These are phyloP conservation scores for Pseudonitzschia pungens DNA, from an alignment of 108 stramenopile genomes.

Conservation along the genomic window DNA sequence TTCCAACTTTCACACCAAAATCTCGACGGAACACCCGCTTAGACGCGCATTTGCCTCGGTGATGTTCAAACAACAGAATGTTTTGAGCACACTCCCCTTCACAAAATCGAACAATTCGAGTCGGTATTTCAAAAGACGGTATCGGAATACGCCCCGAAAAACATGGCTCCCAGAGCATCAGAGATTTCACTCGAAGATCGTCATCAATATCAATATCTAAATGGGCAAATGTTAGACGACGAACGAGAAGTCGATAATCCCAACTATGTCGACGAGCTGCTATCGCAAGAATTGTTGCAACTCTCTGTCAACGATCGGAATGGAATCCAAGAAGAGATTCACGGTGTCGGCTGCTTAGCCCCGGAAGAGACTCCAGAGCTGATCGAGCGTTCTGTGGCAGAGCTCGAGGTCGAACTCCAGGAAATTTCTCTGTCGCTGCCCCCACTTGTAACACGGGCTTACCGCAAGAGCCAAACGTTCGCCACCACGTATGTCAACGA, in stretches of 20 bases:
- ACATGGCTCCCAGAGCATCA: no score
- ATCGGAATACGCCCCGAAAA: no score
- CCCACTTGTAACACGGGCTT: neutral
- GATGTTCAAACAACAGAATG: no score
- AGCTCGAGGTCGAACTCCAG: neutral
- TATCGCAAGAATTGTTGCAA: neutral
- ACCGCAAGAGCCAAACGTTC: neutral
- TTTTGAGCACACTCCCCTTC: no score
- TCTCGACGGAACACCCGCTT: no score
- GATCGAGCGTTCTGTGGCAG: neutral
- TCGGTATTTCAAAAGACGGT: no score
- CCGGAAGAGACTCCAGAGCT: slow-evolving; percentile 12
- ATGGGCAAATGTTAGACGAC: neutral
- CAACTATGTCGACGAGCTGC: neutral
- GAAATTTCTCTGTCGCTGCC: neutral
- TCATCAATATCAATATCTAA: neutral
- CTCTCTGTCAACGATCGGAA: slow-evolving; percentile 6
- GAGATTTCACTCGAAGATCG: no score
- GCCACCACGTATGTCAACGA: neutral
- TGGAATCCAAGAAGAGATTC: slow-evolving; percentile 10
- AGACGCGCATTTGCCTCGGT: no score
- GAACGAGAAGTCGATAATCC: neutral
- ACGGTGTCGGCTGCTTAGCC: neutral
- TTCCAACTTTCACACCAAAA: no score
- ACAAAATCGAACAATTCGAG: no score